Evolutionary conservation across 371 early-diverging fungal species (phyloP).

Genomic region (Actinomortierella wolfii): DNA sequence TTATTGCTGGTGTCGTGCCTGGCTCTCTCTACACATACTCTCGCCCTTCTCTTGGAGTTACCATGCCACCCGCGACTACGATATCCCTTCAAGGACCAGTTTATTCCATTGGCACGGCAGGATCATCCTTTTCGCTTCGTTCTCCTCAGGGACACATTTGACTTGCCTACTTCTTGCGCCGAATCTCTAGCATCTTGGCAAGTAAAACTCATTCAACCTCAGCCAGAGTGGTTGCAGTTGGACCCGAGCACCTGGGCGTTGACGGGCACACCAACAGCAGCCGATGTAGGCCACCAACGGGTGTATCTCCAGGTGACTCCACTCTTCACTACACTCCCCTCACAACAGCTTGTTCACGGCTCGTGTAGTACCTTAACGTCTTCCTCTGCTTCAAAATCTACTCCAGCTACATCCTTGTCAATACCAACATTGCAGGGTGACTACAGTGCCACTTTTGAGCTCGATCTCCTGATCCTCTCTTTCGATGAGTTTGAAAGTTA

Average conservation of each 20-base stretch:
- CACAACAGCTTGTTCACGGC: not conserved
- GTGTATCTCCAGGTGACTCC: constrained; percentile 6
- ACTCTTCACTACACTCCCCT: not conserved
- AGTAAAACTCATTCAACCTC: not conserved
- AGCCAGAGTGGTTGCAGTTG: constrained; percentile 8
- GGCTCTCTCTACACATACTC: too few species aligned
- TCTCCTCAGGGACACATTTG: too few species aligned
- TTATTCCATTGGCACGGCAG: too few species aligned
- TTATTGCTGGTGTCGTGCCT: too few species aligned
- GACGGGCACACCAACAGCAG: constrained; percentile 4
- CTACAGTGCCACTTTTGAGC: not conserved
- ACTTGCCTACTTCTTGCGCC: too few species aligned
- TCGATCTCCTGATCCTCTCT: not conserved
- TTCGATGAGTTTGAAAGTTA: too few species aligned
- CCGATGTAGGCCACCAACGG: not conserved
- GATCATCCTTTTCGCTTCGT: too few species aligned
- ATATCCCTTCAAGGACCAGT: too few species aligned
- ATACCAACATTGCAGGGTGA: not conserved
- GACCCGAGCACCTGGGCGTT: constrained; percentile 9
- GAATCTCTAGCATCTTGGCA: not conserved
- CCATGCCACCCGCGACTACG: too few species aligned
- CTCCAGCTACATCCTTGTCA: not conserved
- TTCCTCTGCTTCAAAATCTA: too few species aligned
- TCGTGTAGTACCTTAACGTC: too few species aligned
- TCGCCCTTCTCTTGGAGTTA: too few species aligned